A percentile compares a stretch with the other conserved stretches of the same genome.
phyloP scores from a whole-genome alignment of 768 basidiomycete species.

The Chalciporus piperatus region DNA sequence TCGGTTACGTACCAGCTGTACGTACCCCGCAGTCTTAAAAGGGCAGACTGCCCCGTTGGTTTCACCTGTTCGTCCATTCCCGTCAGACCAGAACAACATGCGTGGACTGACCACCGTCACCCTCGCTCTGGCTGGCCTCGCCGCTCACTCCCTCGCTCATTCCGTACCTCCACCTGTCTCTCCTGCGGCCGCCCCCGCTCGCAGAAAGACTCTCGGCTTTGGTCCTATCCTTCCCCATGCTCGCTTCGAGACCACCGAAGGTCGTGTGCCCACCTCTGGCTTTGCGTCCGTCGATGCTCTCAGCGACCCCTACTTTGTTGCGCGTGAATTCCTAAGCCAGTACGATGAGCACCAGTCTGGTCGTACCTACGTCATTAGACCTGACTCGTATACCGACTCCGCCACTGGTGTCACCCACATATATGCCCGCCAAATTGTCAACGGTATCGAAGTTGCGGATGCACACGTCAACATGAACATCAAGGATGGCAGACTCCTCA shows the following conservation, averaged over 20 bases:
- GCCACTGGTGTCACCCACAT: conserved; percentile 87
- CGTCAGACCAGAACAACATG: conserved; percentile 36
- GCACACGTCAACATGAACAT: conserved; percentile 94
- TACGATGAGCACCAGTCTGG: conserved; percentile 36
- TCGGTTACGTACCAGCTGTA: conserved; percentile 24
- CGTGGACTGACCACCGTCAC: conserved; percentile 65
- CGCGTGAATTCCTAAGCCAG: conserved; percentile 52
- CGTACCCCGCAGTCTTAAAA: conserved; percentile 17
- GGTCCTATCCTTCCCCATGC: conserved; percentile 79
- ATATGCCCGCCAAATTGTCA: conserved; percentile 81
- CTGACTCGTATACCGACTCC: conserved; percentile 85
- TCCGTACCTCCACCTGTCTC: conserved; percentile 16
- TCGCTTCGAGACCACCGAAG: conserved; percentile 52
- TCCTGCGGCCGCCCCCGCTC: conserved; percentile 1
- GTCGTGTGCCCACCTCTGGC: conserved; percentile 20
- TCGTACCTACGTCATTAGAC: conserved; percentile 57
- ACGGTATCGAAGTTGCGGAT: conserved; percentile 85
- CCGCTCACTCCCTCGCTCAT: conserved; percentile 53
- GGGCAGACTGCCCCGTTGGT: neutral
- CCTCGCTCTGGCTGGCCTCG: conserved; percentile 57
- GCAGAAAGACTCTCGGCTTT: conserved; percentile 87
- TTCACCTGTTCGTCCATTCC: neutral
- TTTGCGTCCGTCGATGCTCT: conserved; percentile 39
- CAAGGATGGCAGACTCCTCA: conserved; percentile 77
- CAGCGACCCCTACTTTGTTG: conserved; percentile 59